These are phyloP conservation scores for Bjerkandera adusta DNA, from an alignment of 1,284 basidiomycete genomes.

Conservation along the genomic window DNA sequence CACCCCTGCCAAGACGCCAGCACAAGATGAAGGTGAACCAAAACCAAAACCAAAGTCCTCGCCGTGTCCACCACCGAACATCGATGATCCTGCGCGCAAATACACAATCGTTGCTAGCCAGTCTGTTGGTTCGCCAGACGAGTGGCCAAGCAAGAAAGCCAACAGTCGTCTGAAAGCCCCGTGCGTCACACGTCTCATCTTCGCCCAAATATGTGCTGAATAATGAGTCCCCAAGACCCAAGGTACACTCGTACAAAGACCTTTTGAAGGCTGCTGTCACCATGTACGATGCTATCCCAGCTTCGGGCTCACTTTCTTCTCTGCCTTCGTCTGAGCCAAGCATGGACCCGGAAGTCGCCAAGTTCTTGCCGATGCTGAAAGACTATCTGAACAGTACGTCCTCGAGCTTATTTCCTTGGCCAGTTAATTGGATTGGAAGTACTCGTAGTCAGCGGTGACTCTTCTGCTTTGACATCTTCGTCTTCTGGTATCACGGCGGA, in stretches of 20 bases:
- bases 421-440: slow-evolving; percentile 24
- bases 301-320: slow-evolving; percentile 27
- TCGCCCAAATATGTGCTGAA: not conserved
- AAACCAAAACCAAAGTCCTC: slow-evolving; percentile 9
- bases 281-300: slow-evolving; percentile 69
- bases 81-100: slow-evolving; percentile 18
- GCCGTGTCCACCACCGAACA: not conserved
- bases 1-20: no score
- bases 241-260: slow-evolving; percentile 53
- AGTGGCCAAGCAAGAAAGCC: not conserved
- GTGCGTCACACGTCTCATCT: slow-evolving; percentile 1
- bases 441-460: slow-evolving; percentile 27
- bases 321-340: slow-evolving; percentile 22
- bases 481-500: slow-evolving; percentile 18
- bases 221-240: slow-evolving; percentile 33
- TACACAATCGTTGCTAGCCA: slow-evolving; percentile 31
- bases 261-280: slow-evolving; percentile 47
- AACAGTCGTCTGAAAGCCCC: slow-evolving; percentile 5
- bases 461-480: slow-evolving; percentile 16
- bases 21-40: no score
- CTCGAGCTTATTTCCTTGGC: not conserved
- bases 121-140: slow-evolving; percentile 9
- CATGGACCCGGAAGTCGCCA: slow-evolving; percentile 64
- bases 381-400: slow-evolving; percentile 65
- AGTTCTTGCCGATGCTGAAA: slow-evolving; percentile 67